Base-by-base conservation (phyloP, 768 basidiomycete species). In the Mycena polygramma region DNA sequence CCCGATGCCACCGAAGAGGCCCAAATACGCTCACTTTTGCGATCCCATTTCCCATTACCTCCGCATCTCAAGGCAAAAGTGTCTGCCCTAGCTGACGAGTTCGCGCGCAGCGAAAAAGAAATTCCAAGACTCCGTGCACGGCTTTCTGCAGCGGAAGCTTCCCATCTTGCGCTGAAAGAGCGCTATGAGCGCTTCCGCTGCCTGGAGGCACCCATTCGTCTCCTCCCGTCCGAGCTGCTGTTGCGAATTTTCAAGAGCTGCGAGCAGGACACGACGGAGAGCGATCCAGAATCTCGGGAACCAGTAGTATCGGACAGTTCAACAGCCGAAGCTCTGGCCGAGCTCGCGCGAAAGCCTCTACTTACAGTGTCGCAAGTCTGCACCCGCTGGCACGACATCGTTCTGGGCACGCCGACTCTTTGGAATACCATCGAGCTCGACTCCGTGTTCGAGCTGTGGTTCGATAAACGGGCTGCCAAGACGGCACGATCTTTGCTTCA, bases 351-450 rank as follows among this genome's bases (percentile, higher is more conserved):
- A 30, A 53, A 30, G 15, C 51, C 51, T 1, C 63, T 64, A 7
- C 43, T 64, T 20, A 22, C 4, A 13, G 14, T 64, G 20, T 43
- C 63, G 0, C 53, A 55, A 35, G 63, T 64, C 2, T 64, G 53
- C 26, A 2, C 7, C 14, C 63, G 53, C 3, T 64, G 63, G 63
- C 63, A 64, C 45, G 43, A 26, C 10, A 43, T 46, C 22, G 41
- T 30, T 7, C 11, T 55, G 17, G 52, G 45, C 30, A 55, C 63
- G 1, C 52, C 53, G 5, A 64, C 63, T 10, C 20, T 64, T 2
- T 64, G 63, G 62, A n/a, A 54, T 43, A 64, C 41, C 4, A 24
- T 64, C 15, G 41, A 64, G n/a, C 39, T 64, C 53, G 13, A 45
- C 26, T 20, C 17, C 8, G 2, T 30, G 30, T 30, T 10, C 8